Percentiles rank a stretch among this genome's conserved stretches.
Conservation (phyloP, 331 rosid genomes). For the Acacia pycnantha region DNA sequence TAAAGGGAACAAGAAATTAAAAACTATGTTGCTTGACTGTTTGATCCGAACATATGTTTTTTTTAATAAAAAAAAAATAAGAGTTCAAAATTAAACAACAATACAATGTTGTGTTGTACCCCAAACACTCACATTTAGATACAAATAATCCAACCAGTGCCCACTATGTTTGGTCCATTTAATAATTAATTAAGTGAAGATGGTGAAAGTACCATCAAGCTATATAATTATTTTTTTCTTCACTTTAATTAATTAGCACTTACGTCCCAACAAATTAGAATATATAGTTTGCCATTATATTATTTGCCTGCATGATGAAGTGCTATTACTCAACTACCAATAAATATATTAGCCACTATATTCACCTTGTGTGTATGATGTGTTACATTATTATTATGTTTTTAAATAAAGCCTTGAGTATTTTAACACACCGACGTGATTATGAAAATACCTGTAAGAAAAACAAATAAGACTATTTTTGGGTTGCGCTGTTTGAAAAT, state of each 20-base stretch:
- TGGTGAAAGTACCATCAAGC: not conserved
- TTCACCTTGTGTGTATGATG: not conserved
- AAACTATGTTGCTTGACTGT: not conserved
- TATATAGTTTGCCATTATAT: not conserved
- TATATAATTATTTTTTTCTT: not conserved
- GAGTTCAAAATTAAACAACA: not conserved
- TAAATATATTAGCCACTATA: not conserved
- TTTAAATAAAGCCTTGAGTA: not conserved
- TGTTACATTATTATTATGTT: not conserved
- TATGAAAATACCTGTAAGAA: not conserved
- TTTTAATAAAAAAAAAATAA: not conserved
- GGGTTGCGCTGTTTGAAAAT: not conserved
- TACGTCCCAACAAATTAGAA: not conserved
- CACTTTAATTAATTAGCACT: not conserved
- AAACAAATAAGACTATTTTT: not conserved
- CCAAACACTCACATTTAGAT: not conserved
- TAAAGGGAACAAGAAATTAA: not conserved
- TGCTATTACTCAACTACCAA: not conserved
- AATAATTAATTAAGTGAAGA: not conserved
- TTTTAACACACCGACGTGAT: not conserved
- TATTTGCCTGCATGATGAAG: not conserved
- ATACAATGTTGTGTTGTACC: not conserved
- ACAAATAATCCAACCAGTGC: not conserved
- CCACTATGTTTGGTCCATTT: not conserved
- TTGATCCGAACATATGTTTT: conserved; percentile 4